Base-by-base conservation (phyloP, 768 basidiomycete species). In the Calocera viscosa region DNA sequence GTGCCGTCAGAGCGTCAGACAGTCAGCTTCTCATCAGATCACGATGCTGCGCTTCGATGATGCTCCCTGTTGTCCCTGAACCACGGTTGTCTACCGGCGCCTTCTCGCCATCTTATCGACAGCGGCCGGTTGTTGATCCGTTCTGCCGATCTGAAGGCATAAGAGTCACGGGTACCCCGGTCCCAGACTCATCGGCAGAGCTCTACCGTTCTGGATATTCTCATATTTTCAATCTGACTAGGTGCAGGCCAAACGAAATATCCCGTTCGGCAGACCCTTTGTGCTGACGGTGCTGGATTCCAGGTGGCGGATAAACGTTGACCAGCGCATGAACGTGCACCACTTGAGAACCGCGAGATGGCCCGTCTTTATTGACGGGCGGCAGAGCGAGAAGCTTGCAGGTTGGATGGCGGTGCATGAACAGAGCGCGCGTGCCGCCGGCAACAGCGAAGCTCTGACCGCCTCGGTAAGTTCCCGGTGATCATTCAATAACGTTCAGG, bases 101-200 rank as follows among this genome's bases (percentile, higher is more conserved):
- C 53, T 60, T 60, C 53, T 22, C 39, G n/a, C 24, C 24, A 60
- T 60, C 53, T 60, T 60, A 60, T 60, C 53, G 53, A 60, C 30
- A 60, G 30, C 14, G 5, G 24, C 11, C 30, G 14, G 24, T 47
- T 24, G 24, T 24, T 19, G 19, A 17, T 8, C 5, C 3, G 24
- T 47, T 47, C 43, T 47, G 19, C 43, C 43, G 43, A 7, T 3
- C 8, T 19, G 35, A 38, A 38, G 35, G 14, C 35, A 38, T 38
- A 5, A 38, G 35, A 38, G 35, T 38, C 35, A 14, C 5, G 7
- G 5, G 35, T 14, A 38, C 14, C 7, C 35, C 35, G 35, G 14
- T 38, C 35, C 35, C 35, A 38, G 35, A 5, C 35, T 38, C 35
- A 14, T 38, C 35, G 35, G 35, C 35, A 38, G 14, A 38, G 14